Base-by-base conservation (phyloP, 371 early-diverging fungal genomes). In the Capillidium rhysosporum region DNA sequence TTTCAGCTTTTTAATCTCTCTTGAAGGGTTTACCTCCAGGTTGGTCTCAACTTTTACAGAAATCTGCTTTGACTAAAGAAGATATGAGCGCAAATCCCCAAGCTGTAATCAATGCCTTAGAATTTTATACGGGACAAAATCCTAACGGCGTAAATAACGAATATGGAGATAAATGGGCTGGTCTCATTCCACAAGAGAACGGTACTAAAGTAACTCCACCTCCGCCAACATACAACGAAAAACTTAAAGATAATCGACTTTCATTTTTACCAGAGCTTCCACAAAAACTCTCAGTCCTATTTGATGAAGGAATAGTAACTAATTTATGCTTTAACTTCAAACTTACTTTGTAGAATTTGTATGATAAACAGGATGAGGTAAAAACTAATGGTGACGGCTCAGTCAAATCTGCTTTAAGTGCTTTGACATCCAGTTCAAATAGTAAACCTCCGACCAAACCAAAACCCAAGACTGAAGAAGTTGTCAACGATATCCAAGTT, bases 71-170 rank as follows among this genome's bases (percentile, higher is more conserved):
- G 57, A 87, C 92, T 29, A 79, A 89, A 58, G 92, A 95, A 64
- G 96, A 95, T 64, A 89, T 89, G 56, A 79, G 82, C 46, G 85
- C 84, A 68, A 89, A 95, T 61, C 96, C 96, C 14, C 92, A 92
- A 63, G 92, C 92, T 24, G 95, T 96, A 40, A 65, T 94, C 34
- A 92, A 92, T 59, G 93, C 92, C 26, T 70, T 95, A 43, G 92
- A 90, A 59, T 93, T 94, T 63, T 96, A 91, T 67, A 89, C 94
- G 9, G 89, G 86, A 8, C 40, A 63, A 73, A 76, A 57, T 69
- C 73, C 38, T 68, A 70, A 54, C 59, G 71, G 23, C 16, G 72
- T 76, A 54, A 65, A 68, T 49, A 69, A 66, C 43, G 69, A 67
- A 46, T 70, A 71, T 55, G 48, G 41, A 1, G 28, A 72, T 40